Conservation (phyloP, 345 rosid genomes). For the Gynandropsis gynandra region DNA sequence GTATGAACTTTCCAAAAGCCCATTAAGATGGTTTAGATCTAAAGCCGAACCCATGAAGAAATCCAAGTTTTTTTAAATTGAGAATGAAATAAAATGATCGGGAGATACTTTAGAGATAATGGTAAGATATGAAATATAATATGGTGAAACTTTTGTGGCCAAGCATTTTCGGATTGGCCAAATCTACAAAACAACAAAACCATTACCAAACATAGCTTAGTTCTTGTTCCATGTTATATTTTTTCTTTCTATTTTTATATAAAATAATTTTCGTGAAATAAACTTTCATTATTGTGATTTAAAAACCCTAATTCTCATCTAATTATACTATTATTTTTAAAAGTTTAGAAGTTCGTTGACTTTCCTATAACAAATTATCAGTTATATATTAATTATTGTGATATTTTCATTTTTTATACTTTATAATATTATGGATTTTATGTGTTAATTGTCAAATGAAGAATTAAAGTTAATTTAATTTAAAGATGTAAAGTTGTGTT, state of each 20-base stretch:
- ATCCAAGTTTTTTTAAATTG: not conserved
- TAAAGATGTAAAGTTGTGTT: no score
- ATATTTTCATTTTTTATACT: no score
- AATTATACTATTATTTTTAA: no score
- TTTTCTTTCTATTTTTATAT: not conserved
- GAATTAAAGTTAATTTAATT: no score
- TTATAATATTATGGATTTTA: no score
- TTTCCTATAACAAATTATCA: no score
- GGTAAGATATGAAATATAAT: not conserved
- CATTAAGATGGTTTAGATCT: not conserved
- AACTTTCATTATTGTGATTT: not conserved
- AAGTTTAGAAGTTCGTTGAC: no score
- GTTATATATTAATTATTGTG: no score
- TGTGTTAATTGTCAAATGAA: no score
- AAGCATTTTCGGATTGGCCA: constrained; percentile 15
- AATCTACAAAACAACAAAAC: constrained; percentile 18
- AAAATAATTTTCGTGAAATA: no score
- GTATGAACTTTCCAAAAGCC: constrained; percentile 18
- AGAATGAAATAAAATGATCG: no score
- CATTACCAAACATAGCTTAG: constrained; percentile 10
- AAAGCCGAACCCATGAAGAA: constrained; percentile 13
- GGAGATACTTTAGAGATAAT: constrained; percentile 10
- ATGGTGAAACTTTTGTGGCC: constrained; percentile 20
- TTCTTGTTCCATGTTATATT: not conserved
- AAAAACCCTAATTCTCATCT: constrained; percentile 11